A percentile compares a stretch with the other conserved stretches of the same genome.
phyloP scores from a whole-genome alignment of 495 filamentous ascomycete species.

The Pyronema domesticum region DNA sequence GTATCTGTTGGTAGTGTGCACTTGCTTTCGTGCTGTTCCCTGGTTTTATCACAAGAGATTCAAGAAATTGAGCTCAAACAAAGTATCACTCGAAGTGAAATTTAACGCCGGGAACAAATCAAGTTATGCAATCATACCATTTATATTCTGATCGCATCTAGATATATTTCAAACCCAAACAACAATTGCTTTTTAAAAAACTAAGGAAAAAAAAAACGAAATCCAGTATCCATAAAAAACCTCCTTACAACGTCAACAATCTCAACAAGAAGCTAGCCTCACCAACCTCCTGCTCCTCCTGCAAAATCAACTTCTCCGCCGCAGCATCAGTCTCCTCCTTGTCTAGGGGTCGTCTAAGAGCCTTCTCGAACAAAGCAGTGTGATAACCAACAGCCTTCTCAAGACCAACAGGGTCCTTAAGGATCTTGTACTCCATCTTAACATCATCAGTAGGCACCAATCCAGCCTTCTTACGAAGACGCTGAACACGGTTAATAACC shows the following conservation, averaged over 20 bases:
- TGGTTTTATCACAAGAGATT: no score
- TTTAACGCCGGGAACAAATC: no score
- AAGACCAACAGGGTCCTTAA: conserved; percentile 61
- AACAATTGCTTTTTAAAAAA: no score
- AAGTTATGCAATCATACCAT: no score
- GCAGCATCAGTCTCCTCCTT: conserved; percentile 42
- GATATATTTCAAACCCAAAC: no score
- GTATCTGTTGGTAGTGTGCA: no score
- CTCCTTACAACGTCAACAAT: conserved; percentile 49
- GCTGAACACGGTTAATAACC: conserved; percentile 67
- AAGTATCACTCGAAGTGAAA: no score
- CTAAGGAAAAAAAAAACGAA: no score
- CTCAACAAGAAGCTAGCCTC: conserved; percentile 72
- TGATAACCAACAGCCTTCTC: conserved; percentile 55
- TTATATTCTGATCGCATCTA: no score
- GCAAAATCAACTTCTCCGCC: conserved; percentile 50
- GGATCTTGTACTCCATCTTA: conserved; percentile 62
- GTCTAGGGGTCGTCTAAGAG: conserved; percentile 60
- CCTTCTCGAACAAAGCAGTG: conserved; percentile 52
- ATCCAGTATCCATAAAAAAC: not conserved
- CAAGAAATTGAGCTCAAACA: no score
- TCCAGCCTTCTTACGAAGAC: conserved; percentile 65
- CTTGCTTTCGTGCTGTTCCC: no score
- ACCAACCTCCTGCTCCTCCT: conserved; percentile 82
- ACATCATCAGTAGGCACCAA: conserved; percentile 68